Percentiles rank a stretch among this genome's conserved stretches.
Conservation (phyloP, 2,329 filamentous ascomycete genomes). For the Pseudogymnoascus pannorum region DNA sequence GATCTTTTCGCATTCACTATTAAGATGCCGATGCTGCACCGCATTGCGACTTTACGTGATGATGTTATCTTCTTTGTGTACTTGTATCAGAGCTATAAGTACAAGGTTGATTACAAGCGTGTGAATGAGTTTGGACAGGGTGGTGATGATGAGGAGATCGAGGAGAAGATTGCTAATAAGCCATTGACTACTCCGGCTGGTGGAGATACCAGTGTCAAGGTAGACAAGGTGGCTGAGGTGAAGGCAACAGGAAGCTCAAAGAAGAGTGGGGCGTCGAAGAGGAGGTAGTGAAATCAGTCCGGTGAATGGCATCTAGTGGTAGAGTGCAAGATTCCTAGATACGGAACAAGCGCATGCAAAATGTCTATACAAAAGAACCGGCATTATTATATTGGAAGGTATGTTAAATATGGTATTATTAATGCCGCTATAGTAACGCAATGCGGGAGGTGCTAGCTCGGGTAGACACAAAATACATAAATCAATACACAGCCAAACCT, state of each 20-base stretch:
- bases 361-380: neutral
- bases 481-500: constrained; percentile 1
- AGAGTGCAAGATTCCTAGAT: neutral
- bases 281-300: constrained; percentile 31
- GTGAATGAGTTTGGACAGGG: constrained; percentile 98
- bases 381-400: neutral
- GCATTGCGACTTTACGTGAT: constrained; percentile 84
- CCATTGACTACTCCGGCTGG: constrained; percentile 18
- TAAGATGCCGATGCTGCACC: constrained; percentile 95
- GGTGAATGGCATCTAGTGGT: constrained; percentile 15
- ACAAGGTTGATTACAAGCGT: constrained; percentile 82
- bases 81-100: constrained; percentile 87
- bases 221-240: constrained; percentile 16
- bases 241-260: constrained; percentile 44
- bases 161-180: constrained; percentile 41
- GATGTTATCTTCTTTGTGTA: constrained; percentile 99
- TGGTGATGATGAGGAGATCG: constrained; percentile 74
- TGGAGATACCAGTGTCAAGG: constrained; percentile 17
- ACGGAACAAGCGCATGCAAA: neutral
- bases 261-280: constrained; percentile 41
- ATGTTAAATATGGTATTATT: constrained; percentile 4
- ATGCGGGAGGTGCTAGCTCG: neutral
- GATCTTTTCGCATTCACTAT: constrained; percentile 98
- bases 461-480: neutral
- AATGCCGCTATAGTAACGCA: neutral